phyloP scores from a whole-genome alignment of 2,329 filamentous ascomycete species.

The Fusarium penzigii region DNA sequence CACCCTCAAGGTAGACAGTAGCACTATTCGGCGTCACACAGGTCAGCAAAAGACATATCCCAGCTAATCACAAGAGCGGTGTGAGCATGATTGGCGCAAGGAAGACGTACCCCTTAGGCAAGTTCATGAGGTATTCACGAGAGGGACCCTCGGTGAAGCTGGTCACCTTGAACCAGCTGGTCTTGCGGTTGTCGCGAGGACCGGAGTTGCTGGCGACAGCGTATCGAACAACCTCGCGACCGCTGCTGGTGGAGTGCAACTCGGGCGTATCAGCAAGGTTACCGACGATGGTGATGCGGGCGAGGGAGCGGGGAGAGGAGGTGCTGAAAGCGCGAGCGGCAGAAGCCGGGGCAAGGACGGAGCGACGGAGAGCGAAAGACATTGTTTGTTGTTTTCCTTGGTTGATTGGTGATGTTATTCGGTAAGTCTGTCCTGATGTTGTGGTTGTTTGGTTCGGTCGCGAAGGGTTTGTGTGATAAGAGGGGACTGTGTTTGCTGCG shows the following conservation, averaged over 20 bases:
- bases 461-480: too few relatives aligned
- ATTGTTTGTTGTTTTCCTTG: constrained; percentile 27
- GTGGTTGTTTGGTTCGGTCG: background rate
- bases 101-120: constrained; percentile 80
- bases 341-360: constrained; percentile 48
- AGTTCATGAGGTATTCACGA: constrained; percentile 69
- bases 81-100: background rate
- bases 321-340: constrained; percentile 74
- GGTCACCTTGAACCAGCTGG: constrained; percentile 82
- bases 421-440: background rate
- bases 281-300: constrained; percentile 84
- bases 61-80: too few relatives aligned
- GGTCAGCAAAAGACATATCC: constrained; percentile 9
- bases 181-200: constrained; percentile 67
- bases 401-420: background rate
- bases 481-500: background rate
- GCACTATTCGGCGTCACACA: constrained; percentile 52
- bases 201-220: constrained; percentile 71
- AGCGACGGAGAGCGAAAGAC: constrained; percentile 55
- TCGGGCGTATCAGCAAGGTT: constrained; percentile 81
- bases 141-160: constrained; percentile 71
- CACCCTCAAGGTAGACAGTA: constrained; percentile 80
- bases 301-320: constrained; percentile 63
- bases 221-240: constrained; percentile 76
- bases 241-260: constrained; percentile 66